These are phyloP conservation scores for Ganoderma lucidum DNA, from an alignment of 1,284 basidiomycete species.

Conservation along the genomic window DNA sequence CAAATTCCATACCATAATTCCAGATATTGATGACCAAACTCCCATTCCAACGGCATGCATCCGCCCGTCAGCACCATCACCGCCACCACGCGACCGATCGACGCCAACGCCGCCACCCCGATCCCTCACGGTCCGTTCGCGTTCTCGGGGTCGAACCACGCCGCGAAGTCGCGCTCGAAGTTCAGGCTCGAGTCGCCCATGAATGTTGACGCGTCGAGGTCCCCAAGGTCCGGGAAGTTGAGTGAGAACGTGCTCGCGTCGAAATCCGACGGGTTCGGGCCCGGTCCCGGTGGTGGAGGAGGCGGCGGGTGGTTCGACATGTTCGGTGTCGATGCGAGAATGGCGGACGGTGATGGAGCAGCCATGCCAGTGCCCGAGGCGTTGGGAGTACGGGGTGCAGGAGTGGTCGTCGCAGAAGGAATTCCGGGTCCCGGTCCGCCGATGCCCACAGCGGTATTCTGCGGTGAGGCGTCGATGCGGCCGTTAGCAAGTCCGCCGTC, in stretches of 20 bases:
- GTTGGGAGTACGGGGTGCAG: slow-evolving; percentile 59
- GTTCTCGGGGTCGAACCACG: slow-evolving; percentile 64
- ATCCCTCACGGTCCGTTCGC: slow-evolving; percentile 9
- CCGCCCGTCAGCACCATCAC: background rate
- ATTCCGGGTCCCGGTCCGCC: slow-evolving; percentile 27
- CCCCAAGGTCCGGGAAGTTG: slow-evolving; percentile 19
- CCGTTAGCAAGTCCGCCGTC: slow-evolving; percentile 30
- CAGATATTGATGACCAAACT: background rate
- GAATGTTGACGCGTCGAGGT: slow-evolving; percentile 21
- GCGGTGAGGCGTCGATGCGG: slow-evolving; percentile 55
- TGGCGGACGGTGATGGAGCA: slow-evolving; percentile 53
- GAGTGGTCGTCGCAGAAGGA: slow-evolving; percentile 40
- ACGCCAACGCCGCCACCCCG: background rate
- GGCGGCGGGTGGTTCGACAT: slow-evolving; percentile 30
- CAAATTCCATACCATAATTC: slow-evolving; percentile 9
- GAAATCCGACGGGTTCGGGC: slow-evolving; percentile 51
- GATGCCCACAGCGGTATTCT: slow-evolving; percentile 46
- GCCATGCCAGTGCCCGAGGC: slow-evolving; percentile 43
- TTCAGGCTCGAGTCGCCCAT: slow-evolving; percentile 52
- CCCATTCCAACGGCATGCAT: slow-evolving; percentile 2
- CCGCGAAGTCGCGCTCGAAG: slow-evolving; percentile 73
- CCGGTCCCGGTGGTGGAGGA: slow-evolving; percentile 26
- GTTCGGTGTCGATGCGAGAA: slow-evolving; percentile 42
- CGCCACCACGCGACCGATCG: background rate
- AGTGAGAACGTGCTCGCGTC: slow-evolving; percentile 52